Conservation (phyloP, 2,329 filamentous ascomycete genomes). For the Myriosclerotinia scirpicola region DNA sequence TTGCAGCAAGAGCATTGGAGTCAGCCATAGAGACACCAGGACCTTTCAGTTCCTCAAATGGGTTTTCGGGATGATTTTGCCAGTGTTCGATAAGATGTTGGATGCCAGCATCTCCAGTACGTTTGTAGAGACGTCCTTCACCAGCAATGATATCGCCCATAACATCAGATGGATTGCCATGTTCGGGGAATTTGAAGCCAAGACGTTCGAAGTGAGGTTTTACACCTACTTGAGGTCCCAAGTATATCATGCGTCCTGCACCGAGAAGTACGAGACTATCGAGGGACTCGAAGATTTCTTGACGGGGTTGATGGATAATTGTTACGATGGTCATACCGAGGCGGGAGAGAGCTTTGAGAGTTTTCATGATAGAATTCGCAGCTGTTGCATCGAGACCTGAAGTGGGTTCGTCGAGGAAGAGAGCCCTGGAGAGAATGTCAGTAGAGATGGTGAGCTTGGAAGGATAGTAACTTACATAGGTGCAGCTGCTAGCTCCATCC, state of each 20-base stretch:
- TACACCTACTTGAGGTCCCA: conserved; percentile 48
- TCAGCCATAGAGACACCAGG: conserved; percentile 41
- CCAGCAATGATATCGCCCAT: conserved; percentile 63
- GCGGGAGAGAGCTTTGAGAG: conserved; percentile 60
- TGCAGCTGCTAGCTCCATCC: conserved; percentile 57
- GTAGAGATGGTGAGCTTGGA: neutral
- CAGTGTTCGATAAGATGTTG: conserved; percentile 53
- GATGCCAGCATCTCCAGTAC: conserved; percentile 48
- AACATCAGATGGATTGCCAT: conserved; percentile 56
- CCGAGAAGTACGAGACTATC: conserved; percentile 64
- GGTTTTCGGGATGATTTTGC: conserved; percentile 32
- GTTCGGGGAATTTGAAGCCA: conserved; percentile 52
- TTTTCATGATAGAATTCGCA: conserved; percentile 61
- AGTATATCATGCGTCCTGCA: conserved; percentile 56
- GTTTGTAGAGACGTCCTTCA: conserved; percentile 53
- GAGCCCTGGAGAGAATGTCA: conserved; percentile 39
- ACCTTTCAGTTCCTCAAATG: conserved; percentile 8
- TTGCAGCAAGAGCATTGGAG: conserved; percentile 45
- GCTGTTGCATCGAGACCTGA: conserved; percentile 62
- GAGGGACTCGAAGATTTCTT: conserved; percentile 56
- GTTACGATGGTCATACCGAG: conserved; percentile 55
- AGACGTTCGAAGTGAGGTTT: conserved; percentile 52
- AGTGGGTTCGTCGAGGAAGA: conserved; percentile 63
- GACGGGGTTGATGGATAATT: conserved; percentile 57
- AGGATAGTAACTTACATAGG: conserved; percentile 43